phyloP scores from a whole-genome alignment of 257 asterid species.

The Jacaranda copaia region DNA sequence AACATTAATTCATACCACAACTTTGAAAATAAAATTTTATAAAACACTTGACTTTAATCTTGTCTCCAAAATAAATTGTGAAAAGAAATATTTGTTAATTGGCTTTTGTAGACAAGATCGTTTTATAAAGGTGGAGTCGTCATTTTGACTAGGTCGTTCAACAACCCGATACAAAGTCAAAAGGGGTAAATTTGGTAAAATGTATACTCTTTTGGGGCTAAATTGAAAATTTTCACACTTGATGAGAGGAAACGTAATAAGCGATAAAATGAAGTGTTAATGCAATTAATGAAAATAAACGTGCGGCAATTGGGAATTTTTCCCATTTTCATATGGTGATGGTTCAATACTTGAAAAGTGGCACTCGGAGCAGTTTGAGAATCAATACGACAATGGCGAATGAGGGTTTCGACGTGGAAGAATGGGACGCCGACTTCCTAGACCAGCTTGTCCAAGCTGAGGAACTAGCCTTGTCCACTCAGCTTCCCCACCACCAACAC shows the following conservation, averaged over 20 bases:
- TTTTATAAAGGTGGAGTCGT: background rate
- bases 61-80: too few relatives aligned
- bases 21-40: too few relatives aligned
- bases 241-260: background rate
- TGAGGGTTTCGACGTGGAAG: slow-evolving; percentile 67
- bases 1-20: too few relatives aligned
- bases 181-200: background rate
- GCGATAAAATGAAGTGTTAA: background rate
- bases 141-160: background rate
- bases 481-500: slow-evolving; percentile 29
- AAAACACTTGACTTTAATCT: too few relatives aligned
- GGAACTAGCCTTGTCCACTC: slow-evolving; percentile 52
- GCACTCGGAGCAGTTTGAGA: slow-evolving; percentile 34
- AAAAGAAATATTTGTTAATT: too few relatives aligned
- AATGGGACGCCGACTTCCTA: slow-evolving; percentile 69
- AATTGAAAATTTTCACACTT: background rate
- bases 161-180: background rate
- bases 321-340: background rate
- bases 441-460: slow-evolving; percentile 54
- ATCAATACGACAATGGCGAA: slow-evolving; percentile 55
- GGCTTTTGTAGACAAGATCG: too few relatives aligned
- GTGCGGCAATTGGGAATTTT: background rate
- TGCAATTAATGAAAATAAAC: slow-evolving; percentile 22
- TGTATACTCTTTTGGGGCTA: background rate
- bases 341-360: background rate